Conservation (phyloP, 495 filamentous ascomycete species). For the Penicillium roqueforti region DNA sequence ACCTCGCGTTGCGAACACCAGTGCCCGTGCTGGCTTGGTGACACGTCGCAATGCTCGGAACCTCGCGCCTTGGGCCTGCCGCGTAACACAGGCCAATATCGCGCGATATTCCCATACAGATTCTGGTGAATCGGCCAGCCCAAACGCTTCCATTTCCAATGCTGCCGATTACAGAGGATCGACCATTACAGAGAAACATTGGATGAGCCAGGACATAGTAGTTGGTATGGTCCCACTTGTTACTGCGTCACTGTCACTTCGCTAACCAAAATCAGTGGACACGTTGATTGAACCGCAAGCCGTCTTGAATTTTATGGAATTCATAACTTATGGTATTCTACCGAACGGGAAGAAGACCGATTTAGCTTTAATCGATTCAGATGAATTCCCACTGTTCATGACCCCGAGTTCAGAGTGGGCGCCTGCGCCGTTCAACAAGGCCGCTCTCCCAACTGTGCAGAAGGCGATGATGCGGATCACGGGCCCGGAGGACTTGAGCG, state of each 20-base stretch:
- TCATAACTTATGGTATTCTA: neutral
- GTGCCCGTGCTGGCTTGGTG: neutral
- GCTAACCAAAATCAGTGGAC: constrained; percentile 7
- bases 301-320: constrained; percentile 7
- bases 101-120: constrained; percentile 11
- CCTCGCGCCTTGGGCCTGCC: constrained; percentile 5
- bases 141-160: neutral
- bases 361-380: constrained; percentile 3
- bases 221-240: constrained; percentile 3
- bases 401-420: constrained; percentile 10
- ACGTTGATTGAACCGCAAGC: constrained; percentile 4
- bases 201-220: constrained; percentile 1
- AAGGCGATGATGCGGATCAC: neutral
- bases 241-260: neutral
- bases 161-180: constrained; percentile 4
- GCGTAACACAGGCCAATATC: constrained; percentile 4
- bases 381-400: constrained; percentile 9
- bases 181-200: constrained; percentile 9
- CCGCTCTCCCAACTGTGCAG: neutral
- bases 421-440: constrained; percentile 9
- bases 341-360: constrained; percentile 11
- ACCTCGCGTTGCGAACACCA: neutral
- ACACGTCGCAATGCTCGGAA: constrained; percentile 1
- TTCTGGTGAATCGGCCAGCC: neutral
- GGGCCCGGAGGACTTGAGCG: neutral